Evolutionary conservation across 441 rosid genomes (phyloP).

Genomic region (Lepidium campestre): DNA sequence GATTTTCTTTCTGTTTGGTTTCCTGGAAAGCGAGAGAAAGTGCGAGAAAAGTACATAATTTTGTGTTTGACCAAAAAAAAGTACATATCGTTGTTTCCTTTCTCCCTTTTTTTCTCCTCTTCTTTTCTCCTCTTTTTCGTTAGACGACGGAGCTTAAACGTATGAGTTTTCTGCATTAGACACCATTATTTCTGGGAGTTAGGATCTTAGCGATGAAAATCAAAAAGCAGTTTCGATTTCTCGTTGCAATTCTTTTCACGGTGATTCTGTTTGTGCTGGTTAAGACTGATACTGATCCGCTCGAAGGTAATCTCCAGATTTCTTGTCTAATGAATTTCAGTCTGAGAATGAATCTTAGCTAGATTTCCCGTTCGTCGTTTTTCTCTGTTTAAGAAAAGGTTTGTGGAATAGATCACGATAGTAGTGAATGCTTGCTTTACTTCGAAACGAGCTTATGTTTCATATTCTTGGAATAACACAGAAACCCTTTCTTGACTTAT

Average conservation of each 20-base stretch:
- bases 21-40: constrained; percentile 27
- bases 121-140: constrained; percentile 16
- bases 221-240: constrained; percentile 16
- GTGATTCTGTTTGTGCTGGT: constrained; percentile 35
- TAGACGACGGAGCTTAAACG: background rate
- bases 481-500: constrained; percentile 6
- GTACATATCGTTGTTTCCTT: too few species aligned
- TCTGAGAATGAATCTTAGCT: background rate
- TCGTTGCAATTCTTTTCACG: constrained; percentile 29
- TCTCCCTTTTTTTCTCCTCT: constrained; percentile 1
- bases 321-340: background rate
- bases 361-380: background rate
- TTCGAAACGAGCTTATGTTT: background rate
- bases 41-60: constrained; percentile 3
- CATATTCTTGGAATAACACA: background rate
- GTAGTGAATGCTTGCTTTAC: background rate
- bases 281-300: constrained; percentile 51
- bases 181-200: constrained; percentile 22
- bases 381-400: background rate
- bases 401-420: background rate
- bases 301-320: constrained; percentile 52
- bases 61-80: too few species aligned
- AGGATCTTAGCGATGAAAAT: constrained; percentile 28
- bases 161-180: constrained; percentile 12
- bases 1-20: constrained; percentile 12